These are phyloP conservation scores for Prunella vulgaris DNA, from an alignment of 257 asterid species.

Conservation along the genomic window DNA sequence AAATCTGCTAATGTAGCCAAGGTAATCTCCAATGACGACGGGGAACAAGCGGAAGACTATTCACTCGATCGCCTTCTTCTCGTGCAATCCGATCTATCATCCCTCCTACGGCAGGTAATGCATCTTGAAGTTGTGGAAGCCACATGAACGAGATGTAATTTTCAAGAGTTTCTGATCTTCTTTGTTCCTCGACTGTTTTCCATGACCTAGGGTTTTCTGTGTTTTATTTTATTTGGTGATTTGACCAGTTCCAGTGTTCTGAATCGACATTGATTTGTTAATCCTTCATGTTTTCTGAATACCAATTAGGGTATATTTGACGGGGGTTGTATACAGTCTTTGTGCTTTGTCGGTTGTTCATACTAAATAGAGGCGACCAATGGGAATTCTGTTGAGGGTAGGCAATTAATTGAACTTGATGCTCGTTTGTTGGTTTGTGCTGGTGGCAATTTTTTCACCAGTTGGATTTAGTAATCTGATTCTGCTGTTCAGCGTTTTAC, in stretches of 20 bases:
- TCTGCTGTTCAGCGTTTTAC: neutral
- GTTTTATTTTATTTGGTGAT: neutral
- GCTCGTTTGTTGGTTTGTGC: neutral
- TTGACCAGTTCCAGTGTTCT: conserved; percentile 1
- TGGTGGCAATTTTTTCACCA: neutral
- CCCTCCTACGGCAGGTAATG: conserved; percentile 52
- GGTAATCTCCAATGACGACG: conserved; percentile 24
- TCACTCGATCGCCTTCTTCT: conserved; percentile 69
- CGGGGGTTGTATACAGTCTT: too few species aligned
- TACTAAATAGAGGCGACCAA: neutral
- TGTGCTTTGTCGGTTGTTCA: neutral
- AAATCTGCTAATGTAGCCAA: conserved; percentile 22
- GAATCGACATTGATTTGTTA: neutral
- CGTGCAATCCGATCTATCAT: conserved; percentile 65
- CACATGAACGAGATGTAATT: neutral
- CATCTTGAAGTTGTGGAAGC: neutral
- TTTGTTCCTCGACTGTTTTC: neutral
- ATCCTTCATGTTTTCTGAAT: neutral
- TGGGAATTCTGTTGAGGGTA: neutral
- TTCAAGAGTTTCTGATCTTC: neutral
- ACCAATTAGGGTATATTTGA: neutral
- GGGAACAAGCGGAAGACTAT: conserved; percentile 25
- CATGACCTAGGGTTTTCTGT: conserved; percentile 16
- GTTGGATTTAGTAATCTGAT: neutral
- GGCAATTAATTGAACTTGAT: neutral